phyloP scores from a whole-genome alignment of 2,329 filamentous ascomycete species.

The Pseudocercospora cruenta region DNA sequence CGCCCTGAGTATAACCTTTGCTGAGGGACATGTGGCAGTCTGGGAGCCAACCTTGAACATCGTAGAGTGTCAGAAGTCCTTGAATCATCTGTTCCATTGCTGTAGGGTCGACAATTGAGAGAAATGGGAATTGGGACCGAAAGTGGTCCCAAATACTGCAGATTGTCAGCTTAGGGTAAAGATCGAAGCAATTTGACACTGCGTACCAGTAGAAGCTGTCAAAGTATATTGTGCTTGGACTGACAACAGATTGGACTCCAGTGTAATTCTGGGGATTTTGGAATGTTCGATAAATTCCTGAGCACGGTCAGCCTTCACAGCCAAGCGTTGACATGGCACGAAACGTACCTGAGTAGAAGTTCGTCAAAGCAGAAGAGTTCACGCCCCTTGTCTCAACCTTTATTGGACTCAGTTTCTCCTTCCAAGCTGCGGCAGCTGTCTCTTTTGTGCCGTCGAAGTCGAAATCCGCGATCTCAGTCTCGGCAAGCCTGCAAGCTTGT shows the following conservation, averaged over 20 bases:
- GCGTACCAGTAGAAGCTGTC: conserved; percentile 35
- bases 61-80: conserved; percentile 70
- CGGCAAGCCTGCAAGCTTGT: conserved; percentile 63
- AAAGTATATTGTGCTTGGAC: conserved; percentile 28
- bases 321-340: background rate
- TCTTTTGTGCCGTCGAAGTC: conserved; percentile 60
- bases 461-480: conserved; percentile 63
- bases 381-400: conserved; percentile 43
- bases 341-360: conserved; percentile 54
- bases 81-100: conserved; percentile 68
- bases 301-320: conserved; percentile 39
- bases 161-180: background rate
- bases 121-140: conserved; percentile 66
- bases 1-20: conserved; percentile 71
- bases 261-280: conserved; percentile 53
- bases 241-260: conserved; percentile 46
- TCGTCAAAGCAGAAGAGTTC: conserved; percentile 30
- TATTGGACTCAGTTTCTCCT: conserved; percentile 45
- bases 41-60: conserved; percentile 70
- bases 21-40: conserved; percentile 70
- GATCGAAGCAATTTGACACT: no score
- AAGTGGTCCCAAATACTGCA: conserved; percentile 68
- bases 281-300: conserved; percentile 49
- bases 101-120: conserved; percentile 66
- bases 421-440: conserved; percentile 45